Evolutionary conservation across 345 rosid genomes (phyloP).

Genomic region (Brassica carinata): DNA sequence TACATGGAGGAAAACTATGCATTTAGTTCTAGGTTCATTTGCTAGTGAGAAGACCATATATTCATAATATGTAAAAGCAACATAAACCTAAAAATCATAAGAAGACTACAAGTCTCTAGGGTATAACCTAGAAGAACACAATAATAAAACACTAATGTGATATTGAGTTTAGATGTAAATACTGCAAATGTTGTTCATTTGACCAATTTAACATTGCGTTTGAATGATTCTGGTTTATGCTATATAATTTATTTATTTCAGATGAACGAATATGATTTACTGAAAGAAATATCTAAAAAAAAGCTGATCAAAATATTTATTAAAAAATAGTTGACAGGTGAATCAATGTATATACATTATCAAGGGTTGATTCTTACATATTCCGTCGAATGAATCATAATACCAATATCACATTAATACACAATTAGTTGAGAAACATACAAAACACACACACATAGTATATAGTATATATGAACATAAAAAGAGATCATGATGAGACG

Average conservation of each 20-base stretch:
- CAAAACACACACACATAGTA: background rate
- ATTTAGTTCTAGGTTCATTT: no score
- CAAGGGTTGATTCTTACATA: background rate
- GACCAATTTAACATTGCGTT: no score
- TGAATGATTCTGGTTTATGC: no score
- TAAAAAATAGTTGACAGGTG: background rate
- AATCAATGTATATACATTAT: background rate
- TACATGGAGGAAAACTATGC: no score
- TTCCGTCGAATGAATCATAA: background rate
- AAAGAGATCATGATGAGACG: background rate
- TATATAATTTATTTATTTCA: background rate
- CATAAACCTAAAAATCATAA: no score
- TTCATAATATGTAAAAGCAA: no score
- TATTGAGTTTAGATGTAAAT: no score
- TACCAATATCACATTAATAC: background rate
- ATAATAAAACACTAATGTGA: no score
- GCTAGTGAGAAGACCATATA: no score
- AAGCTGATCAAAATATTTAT: background rate
- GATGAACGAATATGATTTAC: background rate
- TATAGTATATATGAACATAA: background rate
- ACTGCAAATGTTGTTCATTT: no score
- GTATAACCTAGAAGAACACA: no score
- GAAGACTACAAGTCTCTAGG: no score
- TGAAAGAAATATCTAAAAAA: background rate
- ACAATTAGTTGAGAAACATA: background rate